phyloP scores from a whole-genome alignment of 2,329 filamentous ascomycete species.

The Penicillium sp. region DNA sequence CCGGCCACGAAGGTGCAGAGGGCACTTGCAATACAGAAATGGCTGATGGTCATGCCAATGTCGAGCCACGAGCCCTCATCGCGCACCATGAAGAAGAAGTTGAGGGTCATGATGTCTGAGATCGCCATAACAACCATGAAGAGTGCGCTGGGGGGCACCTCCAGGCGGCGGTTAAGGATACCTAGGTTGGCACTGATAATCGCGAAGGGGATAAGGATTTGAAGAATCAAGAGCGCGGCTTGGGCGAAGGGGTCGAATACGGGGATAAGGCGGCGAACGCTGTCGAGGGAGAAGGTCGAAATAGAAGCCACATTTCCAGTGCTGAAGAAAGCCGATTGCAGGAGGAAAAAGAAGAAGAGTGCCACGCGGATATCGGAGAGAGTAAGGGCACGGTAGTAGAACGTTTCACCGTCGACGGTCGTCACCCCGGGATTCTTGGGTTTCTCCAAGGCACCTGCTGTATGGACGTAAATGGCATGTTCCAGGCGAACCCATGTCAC shows the following conservation, averaged over 20 bases:
- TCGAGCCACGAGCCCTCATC: constrained; percentile 97
- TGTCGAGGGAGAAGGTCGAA: constrained; percentile 89
- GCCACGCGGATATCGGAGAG: constrained; percentile 84
- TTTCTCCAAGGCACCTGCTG: constrained; percentile 32
- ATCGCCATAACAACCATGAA: constrained; percentile 95
- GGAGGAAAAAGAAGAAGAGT: constrained; percentile 90
- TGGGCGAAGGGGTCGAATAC: constrained; percentile 94
- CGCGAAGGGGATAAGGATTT: constrained; percentile 89
- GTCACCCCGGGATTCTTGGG: constrained; percentile 33
- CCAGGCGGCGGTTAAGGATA: constrained; percentile 78
- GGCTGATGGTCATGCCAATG: constrained; percentile 93
- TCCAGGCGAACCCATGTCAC: constrained; percentile 92
- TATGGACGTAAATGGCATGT: constrained; percentile 63
- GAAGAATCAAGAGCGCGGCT: constrained; percentile 78
- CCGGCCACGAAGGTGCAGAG: constrained; percentile 87
- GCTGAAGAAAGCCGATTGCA: constrained; percentile 95
- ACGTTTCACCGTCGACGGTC: constrained; percentile 32
- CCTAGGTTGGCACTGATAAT: constrained; percentile 92
- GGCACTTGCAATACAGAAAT: constrained; percentile 89
- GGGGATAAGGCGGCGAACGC: constrained; percentile 80
- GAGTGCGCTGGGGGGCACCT: constrained; percentile 80
- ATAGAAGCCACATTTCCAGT: constrained; percentile 95
- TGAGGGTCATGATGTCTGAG: constrained; percentile 85
- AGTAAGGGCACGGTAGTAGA: constrained; percentile 63
- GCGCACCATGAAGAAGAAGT: constrained; percentile 97